Evolutionary conservation across 345 rosid species (phyloP), one percentile per base, ranked within the genome.

Genomic region (Pugionium cornutum): DNA sequence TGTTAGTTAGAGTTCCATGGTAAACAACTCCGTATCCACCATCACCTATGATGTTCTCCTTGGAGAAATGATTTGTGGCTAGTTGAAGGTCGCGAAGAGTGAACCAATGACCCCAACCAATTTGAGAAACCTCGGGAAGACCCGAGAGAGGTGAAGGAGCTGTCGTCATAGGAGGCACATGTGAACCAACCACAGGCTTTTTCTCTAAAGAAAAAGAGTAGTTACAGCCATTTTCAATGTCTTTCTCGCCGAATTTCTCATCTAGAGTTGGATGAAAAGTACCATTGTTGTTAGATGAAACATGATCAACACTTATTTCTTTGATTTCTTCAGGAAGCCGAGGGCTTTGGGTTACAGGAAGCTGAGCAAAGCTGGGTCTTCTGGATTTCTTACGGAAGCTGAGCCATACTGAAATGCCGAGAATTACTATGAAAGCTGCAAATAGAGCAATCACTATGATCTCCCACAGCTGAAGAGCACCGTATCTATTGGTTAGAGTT

Each of bases 71-170:
- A 62, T 77, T 81, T 10, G 97, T 92, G n/a, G 94, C 94, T 25
- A 80, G 72, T 32, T 89, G 89, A 47, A 92, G 86, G 68, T 92
- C 98, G 72, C 98, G 81, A 55, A 92, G 79, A 47, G 97, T 92
- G 79, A 92, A 92, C 98, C 98, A 92, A 53, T 89, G 98, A 43
- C 98, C 98, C 98, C 98, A 92, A 49, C 97, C 98, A 37, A 88
- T 80, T 40, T 83, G 94, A 18, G 98, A 89, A 73, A 82, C 85
- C 59, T 92, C 97, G 11, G 94, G 94, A 63, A 89, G 80, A 50
- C 91, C 97, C 31, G 86, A 77, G 70, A 88, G 81, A 60, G 97
- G 97, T 1, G 96, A 89, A 60, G 87, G 82, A 6, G 87, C 68
- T 40, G 89, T 76, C 52, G 90, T 79, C 62, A 82, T 28, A 51